Conservation (phyloP, 345 rosid genomes). For the Pistacia integerrima region DNA sequence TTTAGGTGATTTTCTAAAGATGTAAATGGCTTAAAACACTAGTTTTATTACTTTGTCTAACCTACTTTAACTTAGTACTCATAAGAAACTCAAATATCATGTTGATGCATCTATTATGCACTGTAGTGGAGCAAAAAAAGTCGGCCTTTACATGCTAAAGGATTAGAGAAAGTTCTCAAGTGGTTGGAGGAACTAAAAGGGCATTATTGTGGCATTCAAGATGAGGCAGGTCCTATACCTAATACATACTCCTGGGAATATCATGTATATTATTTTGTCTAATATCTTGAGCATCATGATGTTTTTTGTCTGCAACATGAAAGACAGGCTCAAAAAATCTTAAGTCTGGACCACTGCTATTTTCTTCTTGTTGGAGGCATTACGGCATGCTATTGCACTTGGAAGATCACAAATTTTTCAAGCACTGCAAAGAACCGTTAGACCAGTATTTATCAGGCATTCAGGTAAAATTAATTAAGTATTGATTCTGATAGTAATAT, state of each 20-base stretch:
- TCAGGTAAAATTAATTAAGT: constrained; percentile 52
- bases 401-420: constrained; percentile 66
- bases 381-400: constrained; percentile 65
- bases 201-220: constrained; percentile 42
- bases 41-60: constrained; percentile 2
- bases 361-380: constrained; percentile 93
- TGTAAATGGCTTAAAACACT: neutral
- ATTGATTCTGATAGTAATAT: neutral
- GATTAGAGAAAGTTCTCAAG: constrained; percentile 71
- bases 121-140: constrained; percentile 84
- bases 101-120: constrained; percentile 23
- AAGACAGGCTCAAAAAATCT: constrained; percentile 43
- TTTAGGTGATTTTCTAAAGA: neutral
- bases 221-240: constrained; percentile 67
- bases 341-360: constrained; percentile 50
- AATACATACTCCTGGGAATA: constrained; percentile 21
- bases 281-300: constrained; percentile 25
- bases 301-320: constrained; percentile 22
- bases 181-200: constrained; percentile 70
- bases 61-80: constrained; percentile 1
- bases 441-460: constrained; percentile 78
- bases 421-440: constrained; percentile 61
- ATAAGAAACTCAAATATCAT: neutral
- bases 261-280: constrained; percentile 19
- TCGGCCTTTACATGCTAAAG: constrained; percentile 79